Evolutionary conservation across 352 stramenopile species (phyloP), one percentile per base, ranked within the genome.

Genomic region (Hyaloperonospora arabidopsidis): DNA sequence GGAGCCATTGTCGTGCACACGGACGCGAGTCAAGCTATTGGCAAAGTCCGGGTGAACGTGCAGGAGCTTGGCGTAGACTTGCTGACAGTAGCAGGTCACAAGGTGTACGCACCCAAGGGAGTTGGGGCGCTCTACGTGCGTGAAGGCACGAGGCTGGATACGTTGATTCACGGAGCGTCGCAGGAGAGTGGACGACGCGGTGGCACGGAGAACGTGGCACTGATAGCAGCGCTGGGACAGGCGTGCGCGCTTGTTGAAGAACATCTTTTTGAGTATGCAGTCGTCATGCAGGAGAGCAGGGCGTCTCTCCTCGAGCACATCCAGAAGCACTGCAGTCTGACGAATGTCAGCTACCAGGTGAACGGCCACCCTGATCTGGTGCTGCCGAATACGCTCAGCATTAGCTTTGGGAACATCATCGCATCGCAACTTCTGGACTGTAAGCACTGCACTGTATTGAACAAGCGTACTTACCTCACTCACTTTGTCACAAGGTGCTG

Each of bases 201-300:
- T n/a, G 96, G 96, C 7, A 99, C 96, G 0, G 96, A 98, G 65
- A 98, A 98, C 75, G 93, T 98, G 2, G 80, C 95, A 10, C 93
- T 97, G 40, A 91, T 96, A 53, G 93, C 93, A 22, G 96, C 84
- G 11, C 79, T 99, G 4, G 96, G 95, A 28, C 78, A 79, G 49
- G 95, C 95, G 4, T 87, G 72, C 45, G 75, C 43, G 10, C 54
- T 89, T 13, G 67, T 85, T 22, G 61, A 90, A 63, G 70, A 88
- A 61, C 51, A 81, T 22, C 59, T 98, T 57, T 64, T 69, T 36
- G 59, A 79, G 36, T 83, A 97, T 46, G 73, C 86, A 19, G 49
- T 68, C 17, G 65, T 81, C 39, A 81, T 98, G 56, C 63, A 72
- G 43, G 57, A 82, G n/a, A 67, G 70, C 23, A 79, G 90, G 53